Evolutionary conservation across 805 yeast genomes (phyloP), one percentile per base, ranked within the genome.

Genomic region (Kluyveromyces starmeri): DNA sequence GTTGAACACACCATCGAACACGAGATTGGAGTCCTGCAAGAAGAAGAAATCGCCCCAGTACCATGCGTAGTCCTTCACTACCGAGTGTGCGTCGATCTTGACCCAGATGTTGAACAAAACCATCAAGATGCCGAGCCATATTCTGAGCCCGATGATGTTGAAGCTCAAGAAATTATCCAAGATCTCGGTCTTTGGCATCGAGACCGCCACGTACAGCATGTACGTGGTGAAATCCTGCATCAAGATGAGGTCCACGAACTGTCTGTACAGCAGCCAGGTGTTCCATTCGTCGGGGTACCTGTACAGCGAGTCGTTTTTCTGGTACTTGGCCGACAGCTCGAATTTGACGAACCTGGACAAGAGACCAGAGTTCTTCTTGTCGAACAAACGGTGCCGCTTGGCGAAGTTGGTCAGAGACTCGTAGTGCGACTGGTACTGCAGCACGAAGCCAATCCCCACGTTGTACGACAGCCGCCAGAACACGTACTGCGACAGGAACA

Each of bases 31-130:
- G 37, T 73, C 75, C 42, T 72, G 73, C 52, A 81, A 82, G 61
- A 83, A 83, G 68, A 83, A 83, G 61, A 83, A 83, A 58, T 84
- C 95, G 18, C 95, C 95, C 95, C 95, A 83, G 58, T 83, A 83
- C 95, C 95, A 83, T 8, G 95, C 95, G 53, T 77, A 83, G 52
- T 83, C 95, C 55, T 83, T 83, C 39, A 83, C 86, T 13, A 83
- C 86, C 44, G 86, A 70, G 55, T 83, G 95, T 21, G 94, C 94
- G 55, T 84, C 88, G 16, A 83, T 61, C 54, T 83, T 83, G 30
- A 83, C 94, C 86, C 92, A 80, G 19, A 80, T 64, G 51, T 83
- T 83, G 63, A 84, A 81, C 13, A 80, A 39, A 40, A 83, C 75
- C 46, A 83, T 67, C 4, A 61, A 42, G 1, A 67, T 46, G n/a